Conservation (phyloP, 1,284 basidiomycete species). For the Vanrija humicola region DNA sequence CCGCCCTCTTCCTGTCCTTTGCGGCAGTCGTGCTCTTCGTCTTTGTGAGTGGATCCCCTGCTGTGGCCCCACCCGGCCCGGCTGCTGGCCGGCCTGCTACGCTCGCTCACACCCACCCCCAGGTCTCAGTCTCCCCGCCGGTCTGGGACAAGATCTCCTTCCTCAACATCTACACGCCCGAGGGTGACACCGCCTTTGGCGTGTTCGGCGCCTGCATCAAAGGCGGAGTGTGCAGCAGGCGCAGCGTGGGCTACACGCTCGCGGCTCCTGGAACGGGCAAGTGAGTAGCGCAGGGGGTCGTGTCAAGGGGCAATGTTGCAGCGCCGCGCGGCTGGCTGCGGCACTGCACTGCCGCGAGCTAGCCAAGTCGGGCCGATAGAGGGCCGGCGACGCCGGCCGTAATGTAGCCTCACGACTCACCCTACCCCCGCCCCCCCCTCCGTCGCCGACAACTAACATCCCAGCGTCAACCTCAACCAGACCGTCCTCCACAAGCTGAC, state of each 20-base stretch:
- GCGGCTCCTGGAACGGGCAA: constrained; percentile 19
- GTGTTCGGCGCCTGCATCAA: constrained; percentile 66
- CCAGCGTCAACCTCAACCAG: constrained; percentile 50
- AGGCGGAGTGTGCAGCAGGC: constrained; percentile 50
- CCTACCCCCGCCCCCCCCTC: not conserved
- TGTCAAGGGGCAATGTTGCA: no score
- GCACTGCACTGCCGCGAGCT: not conserved
- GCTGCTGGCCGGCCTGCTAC: no score
- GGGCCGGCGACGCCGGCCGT: not conserved
- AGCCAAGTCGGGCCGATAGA: no score
- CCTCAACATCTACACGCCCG: constrained; percentile 55
- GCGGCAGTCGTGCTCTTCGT: constrained; percentile 28
- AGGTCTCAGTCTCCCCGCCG: constrained; percentile 60
- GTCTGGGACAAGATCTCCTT: constrained; percentile 69
- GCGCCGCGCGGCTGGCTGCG: not conserved
- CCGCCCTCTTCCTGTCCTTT: constrained; percentile 41
- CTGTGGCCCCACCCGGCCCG: not conserved
- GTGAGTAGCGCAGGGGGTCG: constrained; percentile 16
- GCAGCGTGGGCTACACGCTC: constrained; percentile 39
- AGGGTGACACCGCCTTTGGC: constrained; percentile 57
- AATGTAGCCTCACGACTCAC: not conserved
- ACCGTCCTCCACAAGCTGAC: constrained; percentile 64
- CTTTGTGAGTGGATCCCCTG: constrained; percentile 9
- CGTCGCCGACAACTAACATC: no score
- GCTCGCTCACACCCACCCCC: constrained; percentile 59